A percentile compares a stretch with the other conserved stretches of the same genome.
phyloP scores from a whole-genome alignment of 768 basidiomycete species.

The Lentinula sp. region DNA sequence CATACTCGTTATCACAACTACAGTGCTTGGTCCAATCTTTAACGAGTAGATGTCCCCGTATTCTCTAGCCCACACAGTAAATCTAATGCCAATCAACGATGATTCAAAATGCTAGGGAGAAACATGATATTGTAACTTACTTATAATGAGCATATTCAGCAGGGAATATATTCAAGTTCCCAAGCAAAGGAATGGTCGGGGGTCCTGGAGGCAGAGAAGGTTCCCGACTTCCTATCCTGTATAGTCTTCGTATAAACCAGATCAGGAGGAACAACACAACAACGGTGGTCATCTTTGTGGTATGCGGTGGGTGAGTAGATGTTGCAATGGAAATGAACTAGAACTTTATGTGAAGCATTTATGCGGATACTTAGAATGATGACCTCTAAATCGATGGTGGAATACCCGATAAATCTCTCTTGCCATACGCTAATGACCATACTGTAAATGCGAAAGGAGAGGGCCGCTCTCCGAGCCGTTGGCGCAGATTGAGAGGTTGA shows the following conservation, averaged over 20 bases:
- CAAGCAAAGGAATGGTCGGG: constrained; percentile 11
- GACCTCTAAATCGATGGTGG: too few relatives aligned
- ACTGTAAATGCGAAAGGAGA: too few relatives aligned
- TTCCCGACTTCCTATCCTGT: constrained; percentile 8
- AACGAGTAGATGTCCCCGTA: constrained; percentile 22
- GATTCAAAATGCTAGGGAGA: too few relatives aligned
- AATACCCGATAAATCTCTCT: too few relatives aligned
- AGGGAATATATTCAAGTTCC: constrained; percentile 12
- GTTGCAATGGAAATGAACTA: too few relatives aligned
- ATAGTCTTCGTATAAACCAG: background rate
- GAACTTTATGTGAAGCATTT: too few relatives aligned
- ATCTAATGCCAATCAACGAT: constrained; percentile 6
- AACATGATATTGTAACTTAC: background rate
- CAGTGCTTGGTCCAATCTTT: constrained; percentile 16
- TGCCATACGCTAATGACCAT: too few relatives aligned
- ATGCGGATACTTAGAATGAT: too few relatives aligned
- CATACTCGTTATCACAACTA: constrained; percentile 17
- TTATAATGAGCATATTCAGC: constrained; percentile 8
- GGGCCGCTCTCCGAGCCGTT: too few relatives aligned
- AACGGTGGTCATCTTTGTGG: too few relatives aligned
- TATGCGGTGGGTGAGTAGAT: too few relatives aligned
- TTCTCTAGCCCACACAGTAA: constrained; percentile 20
- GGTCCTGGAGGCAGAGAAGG: constrained; percentile 9
- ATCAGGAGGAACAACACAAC: background rate
- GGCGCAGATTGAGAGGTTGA: too few relatives aligned